Percentiles rank a stretch among this genome's conserved stretches.
Evolutionary conservation across 345 rosid genomes (phyloP).

Genomic region (Melaleuca quinquenervia): DNA sequence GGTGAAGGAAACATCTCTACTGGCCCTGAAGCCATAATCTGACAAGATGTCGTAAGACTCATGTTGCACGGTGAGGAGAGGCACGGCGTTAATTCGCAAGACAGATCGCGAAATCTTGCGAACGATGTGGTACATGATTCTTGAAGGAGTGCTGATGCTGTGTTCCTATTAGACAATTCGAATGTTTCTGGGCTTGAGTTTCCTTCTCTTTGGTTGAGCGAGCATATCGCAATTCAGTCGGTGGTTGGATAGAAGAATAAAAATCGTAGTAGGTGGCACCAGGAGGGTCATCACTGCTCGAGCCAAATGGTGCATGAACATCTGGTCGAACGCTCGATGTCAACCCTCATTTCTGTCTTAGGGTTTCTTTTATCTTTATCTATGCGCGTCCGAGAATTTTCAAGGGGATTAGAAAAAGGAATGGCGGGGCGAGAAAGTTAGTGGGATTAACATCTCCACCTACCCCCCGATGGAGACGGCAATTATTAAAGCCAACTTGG

Average conservation of each 20-base stretch:
- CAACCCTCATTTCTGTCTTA: background rate
- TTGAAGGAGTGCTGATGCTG: background rate
- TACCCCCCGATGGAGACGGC: background rate
- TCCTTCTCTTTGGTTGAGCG: background rate
- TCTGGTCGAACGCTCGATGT: background rate
- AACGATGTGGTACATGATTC: background rate
- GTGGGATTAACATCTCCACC: background rate
- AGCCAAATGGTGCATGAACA: background rate
- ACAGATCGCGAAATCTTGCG: background rate
- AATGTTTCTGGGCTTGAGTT: background rate
- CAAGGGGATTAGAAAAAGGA: background rate
- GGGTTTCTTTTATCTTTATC: background rate
- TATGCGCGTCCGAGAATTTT: background rate
- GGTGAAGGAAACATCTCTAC: background rate
- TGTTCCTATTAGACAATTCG: background rate
- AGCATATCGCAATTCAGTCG: background rate
- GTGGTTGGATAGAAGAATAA: background rate
- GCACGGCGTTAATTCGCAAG: background rate
- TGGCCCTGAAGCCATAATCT: background rate
- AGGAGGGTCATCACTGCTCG: background rate
- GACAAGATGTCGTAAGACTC: background rate
- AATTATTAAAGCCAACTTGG: background rate
- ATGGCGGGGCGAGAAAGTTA: background rate
- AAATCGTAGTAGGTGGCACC: background rate
- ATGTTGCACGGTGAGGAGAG: no score